Percentiles rank a stretch among this genome's conserved stretches.
phyloP scores from a whole-genome alignment of 2,329 filamentous ascomycete species.

The Ilyonectria mors-panacis region DNA sequence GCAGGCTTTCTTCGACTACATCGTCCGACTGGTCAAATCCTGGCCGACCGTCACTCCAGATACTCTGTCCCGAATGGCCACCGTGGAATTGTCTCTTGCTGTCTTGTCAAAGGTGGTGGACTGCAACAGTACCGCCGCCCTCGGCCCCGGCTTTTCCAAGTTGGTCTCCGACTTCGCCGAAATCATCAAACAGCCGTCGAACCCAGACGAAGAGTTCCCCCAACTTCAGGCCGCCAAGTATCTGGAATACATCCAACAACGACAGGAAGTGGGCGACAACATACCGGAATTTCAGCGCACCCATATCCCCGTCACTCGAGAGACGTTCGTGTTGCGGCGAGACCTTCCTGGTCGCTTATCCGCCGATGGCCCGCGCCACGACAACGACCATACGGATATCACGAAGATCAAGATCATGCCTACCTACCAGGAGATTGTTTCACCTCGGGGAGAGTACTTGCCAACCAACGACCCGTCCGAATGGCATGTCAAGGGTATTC shows the following conservation, averaged over 20 bases:
- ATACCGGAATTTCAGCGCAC: not conserved
- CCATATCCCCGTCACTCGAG: not conserved
- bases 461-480: slow-evolving; percentile 6
- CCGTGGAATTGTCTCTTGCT: slow-evolving; percentile 49
- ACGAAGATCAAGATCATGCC: slow-evolving; percentile 20
- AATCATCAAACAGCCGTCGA: slow-evolving; percentile 2
- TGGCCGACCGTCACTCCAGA: slow-evolving; percentile 25
- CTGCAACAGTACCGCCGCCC: slow-evolving; percentile 54
- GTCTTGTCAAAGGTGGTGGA: slow-evolving; percentile 55
- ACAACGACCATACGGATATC: slow-evolving; percentile 17
- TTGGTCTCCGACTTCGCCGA: slow-evolving; percentile 31
- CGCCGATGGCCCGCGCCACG: slow-evolving; percentile 5
- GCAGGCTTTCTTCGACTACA: slow-evolving; percentile 51
- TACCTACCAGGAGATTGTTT: slow-evolving; percentile 19
- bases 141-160: slow-evolving; percentile 47
- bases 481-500: slow-evolving; percentile 57
- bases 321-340: slow-evolving; percentile 1
- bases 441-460: slow-evolving; percentile 9
- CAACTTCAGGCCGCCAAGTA: slow-evolving; percentile 18
- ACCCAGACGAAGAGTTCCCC: slow-evolving; percentile 42
- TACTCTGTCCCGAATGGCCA: slow-evolving; percentile 34
- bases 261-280: not conserved
- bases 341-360: slow-evolving; percentile 1
- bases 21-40: slow-evolving; percentile 41
- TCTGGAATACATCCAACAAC: not conserved